These are phyloP conservation scores for Thalassiosira exigua DNA, from an alignment of 352 stramenopile species.

Conservation along the genomic window DNA sequence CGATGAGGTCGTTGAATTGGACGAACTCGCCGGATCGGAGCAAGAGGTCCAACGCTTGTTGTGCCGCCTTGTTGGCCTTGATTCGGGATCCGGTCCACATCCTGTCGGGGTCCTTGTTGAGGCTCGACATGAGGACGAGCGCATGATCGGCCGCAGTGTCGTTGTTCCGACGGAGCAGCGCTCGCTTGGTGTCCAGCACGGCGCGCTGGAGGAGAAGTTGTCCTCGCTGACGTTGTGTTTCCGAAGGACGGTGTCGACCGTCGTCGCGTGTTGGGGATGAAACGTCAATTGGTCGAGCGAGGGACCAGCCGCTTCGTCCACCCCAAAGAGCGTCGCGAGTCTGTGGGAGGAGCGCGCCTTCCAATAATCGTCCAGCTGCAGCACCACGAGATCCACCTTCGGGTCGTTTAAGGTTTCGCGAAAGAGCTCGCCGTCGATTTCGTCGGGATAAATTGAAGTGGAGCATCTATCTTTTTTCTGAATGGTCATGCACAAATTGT, in stretches of 20 bases:
- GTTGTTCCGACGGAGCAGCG: background rate
- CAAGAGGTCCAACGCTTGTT: slow-evolving; percentile 6
- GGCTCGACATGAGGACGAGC: slow-evolving; percentile 33
- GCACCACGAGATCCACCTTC: no score
- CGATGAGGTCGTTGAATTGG: slow-evolving; percentile 11
- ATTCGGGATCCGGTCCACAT: slow-evolving; percentile 16
- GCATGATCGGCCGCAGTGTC: background rate
- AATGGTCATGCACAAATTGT: no score
- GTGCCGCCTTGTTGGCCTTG: background rate
- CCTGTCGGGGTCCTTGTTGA: slow-evolving; percentile 22
- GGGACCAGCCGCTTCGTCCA: background rate
- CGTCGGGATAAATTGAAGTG: no score
- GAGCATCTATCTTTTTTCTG: no score
- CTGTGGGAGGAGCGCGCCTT: background rate
- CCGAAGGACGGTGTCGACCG: slow-evolving; percentile 9
- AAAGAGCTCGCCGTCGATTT: no score
- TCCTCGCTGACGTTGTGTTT: slow-evolving; percentile 10
- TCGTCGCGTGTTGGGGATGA: slow-evolving; percentile 7
- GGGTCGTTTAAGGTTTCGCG: no score
- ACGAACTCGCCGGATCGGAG: slow-evolving; percentile 5
- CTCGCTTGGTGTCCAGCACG: slow-evolving; percentile 19
- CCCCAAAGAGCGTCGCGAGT: background rate
- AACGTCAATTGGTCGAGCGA: background rate
- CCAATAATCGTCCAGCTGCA: slow-evolving; percentile 17
- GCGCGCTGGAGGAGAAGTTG: slow-evolving; percentile 6